A percentile compares a stretch with the other conserved stretches of the same genome.
phyloP scores from a whole-genome alignment of 306 rosid species.

The Malus asiatica region DNA sequence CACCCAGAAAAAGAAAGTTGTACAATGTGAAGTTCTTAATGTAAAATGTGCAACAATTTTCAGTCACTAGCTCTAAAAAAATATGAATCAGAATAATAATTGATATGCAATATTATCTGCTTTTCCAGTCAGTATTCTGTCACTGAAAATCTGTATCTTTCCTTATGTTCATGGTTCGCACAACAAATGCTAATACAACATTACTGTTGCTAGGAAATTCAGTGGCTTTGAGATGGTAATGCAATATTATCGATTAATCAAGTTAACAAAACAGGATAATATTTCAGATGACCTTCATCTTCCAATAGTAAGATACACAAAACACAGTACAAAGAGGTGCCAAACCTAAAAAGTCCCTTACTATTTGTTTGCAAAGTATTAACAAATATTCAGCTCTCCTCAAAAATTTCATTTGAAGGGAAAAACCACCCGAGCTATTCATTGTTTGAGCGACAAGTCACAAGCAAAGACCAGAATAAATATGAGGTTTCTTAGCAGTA shows the following conservation, averaged over 20 bases:
- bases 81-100: no score
- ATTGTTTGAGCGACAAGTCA: neutral
- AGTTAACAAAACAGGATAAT: neutral
- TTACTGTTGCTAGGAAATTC: neutral
- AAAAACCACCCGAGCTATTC: neutral
- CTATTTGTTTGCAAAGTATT: neutral
- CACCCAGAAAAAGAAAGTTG: neutral
- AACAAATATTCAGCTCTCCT: neutral
- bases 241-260: neutral
- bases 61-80: no score
- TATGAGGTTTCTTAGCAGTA: neutral
- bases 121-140: neutral
- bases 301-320: neutral
- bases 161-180: neutral
- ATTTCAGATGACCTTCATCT: neutral
- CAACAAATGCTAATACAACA: neutral
- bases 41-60: neutral
- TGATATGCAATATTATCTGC: neutral
- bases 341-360: neutral
- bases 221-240: neutral
- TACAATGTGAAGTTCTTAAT: neutral
- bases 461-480: neutral
- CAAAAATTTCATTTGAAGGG: neutral
- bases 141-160: neutral
- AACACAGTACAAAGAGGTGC: neutral